Conservation (phyloP, 192 early-diverging fungal genomes). For the Linnemannia hyalina region DNA sequence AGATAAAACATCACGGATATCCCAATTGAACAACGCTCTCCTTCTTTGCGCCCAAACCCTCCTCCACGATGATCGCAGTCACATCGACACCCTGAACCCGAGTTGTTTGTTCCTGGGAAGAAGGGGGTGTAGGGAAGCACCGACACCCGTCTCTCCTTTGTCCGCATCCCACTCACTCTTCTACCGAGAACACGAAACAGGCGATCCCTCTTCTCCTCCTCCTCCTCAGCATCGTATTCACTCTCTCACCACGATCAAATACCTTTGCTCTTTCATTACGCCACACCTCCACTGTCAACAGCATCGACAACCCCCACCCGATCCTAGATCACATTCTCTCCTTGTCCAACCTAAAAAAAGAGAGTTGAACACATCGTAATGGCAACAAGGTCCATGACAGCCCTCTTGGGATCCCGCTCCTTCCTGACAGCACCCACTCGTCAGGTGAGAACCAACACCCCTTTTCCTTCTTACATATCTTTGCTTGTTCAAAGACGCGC, state of each 20-base stretch:
- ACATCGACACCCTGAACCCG: background rate
- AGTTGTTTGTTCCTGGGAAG: background rate
- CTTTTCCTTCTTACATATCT: too few relatives aligned
- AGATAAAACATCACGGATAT: background rate
- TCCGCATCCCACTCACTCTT: background rate
- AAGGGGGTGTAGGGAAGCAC: too few relatives aligned
- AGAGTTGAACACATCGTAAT: background rate
- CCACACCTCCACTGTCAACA: too few relatives aligned
- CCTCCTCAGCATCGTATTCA: too few relatives aligned
- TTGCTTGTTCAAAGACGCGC: too few relatives aligned
- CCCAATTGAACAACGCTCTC: background rate
- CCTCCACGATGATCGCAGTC: background rate
- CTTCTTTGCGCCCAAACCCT: background rate
- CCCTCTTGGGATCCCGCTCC: conserved; percentile 17
- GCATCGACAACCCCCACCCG: too few relatives aligned
- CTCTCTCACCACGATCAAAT: too few relatives aligned
- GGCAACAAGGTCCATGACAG: conserved; percentile 21
- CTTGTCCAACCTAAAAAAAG: too few relatives aligned
- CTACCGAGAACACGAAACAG: too few relatives aligned
- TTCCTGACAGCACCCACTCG: conserved; percentile 15
- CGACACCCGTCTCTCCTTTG: background rate
- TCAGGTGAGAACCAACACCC: conserved; percentile 6
- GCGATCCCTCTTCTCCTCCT: too few relatives aligned
- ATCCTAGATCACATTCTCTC: too few relatives aligned
- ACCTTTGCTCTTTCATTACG: too few relatives aligned